Evolutionary conservation across 2,329 filamentous ascomycete species (phyloP).

Genomic region (Balansia obtecta): DNA sequence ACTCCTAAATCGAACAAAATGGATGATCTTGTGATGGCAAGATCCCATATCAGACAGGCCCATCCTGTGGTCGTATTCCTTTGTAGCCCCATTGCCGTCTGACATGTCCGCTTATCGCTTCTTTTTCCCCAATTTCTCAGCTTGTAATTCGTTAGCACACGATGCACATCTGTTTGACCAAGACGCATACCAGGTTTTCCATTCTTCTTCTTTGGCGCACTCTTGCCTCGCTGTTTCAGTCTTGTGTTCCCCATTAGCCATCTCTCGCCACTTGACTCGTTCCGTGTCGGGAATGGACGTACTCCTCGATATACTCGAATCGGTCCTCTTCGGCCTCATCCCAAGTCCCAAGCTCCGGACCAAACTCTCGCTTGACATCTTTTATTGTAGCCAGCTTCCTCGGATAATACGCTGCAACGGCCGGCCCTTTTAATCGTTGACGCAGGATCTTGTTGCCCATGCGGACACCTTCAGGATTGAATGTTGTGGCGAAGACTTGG

Average conservation of each 20-base stretch:
- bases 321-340: constrained; percentile 72
- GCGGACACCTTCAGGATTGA: constrained; percentile 72
- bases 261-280: not conserved
- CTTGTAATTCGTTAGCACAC: constrained; percentile 10
- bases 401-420: constrained; percentile 81
- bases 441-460: constrained; percentile 87
- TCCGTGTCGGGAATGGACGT: constrained; percentile 17
- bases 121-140: constrained; percentile 17
- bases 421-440: constrained; percentile 74
- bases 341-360: constrained; percentile 51
- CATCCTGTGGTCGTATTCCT: too few relatives aligned
- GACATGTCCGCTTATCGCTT: constrained; percentile 15
- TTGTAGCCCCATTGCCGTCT: not conserved
- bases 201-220: constrained; percentile 78
- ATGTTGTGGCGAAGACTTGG: constrained; percentile 80
- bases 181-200: constrained; percentile 27
- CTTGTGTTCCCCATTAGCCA: constrained; percentile 29
- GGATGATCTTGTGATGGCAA: too few relatives aligned
- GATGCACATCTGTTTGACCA: too few relatives aligned
- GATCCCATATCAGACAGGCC: not conserved
- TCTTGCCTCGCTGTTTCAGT: constrained; percentile 71
- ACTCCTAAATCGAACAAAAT: too few relatives aligned
- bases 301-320: constrained; percentile 60
- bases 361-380: constrained; percentile 60
- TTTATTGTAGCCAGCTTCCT: constrained; percentile 57